Conservation (phyloP, 208 protist genomes). For the Wallacemonas rigidus region DNA sequence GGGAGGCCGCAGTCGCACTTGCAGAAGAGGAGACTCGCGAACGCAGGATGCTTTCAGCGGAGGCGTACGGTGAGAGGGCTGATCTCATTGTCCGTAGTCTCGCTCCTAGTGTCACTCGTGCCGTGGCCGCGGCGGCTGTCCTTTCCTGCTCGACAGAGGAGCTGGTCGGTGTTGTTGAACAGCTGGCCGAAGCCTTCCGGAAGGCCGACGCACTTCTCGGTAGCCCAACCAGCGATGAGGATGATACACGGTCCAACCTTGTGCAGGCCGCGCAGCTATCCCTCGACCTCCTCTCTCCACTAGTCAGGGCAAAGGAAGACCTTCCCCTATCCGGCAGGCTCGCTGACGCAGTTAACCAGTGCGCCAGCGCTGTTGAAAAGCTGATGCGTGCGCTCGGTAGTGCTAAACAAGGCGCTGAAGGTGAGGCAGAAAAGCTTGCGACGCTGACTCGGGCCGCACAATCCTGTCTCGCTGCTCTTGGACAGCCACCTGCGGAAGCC, state of each 20-base stretch:
- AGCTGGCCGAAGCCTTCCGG: not conserved
- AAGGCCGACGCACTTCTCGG: not conserved
- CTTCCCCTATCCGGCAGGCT: constrained; percentile 3
- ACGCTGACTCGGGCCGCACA: not conserved
- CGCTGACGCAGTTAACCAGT: constrained; percentile 4
- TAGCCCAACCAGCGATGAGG: not conserved
- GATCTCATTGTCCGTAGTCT: no score
- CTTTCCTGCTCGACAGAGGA: not conserved
- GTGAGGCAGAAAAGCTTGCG: not conserved
- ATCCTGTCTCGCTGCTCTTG: not conserved
- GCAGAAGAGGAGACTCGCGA: not conserved
- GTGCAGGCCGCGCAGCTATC: not conserved
- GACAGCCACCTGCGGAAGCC: not conserved
- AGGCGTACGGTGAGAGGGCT: no score
- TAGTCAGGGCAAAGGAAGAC: not conserved
- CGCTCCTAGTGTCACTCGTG: no score
- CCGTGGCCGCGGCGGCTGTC: not conserved
- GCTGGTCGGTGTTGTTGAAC: not conserved
- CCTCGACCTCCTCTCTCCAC: constrained; percentile 1
- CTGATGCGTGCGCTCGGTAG: constrained; percentile 7
- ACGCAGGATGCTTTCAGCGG: no score
- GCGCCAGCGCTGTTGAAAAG: not conserved
- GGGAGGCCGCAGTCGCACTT: constrained; percentile 17
- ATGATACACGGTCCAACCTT: constrained; percentile 3
- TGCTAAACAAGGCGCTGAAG: not conserved